Base-by-base conservation (phyloP, 495 filamentous ascomycete species). In the Annulohypoxylon bovei region DNA sequence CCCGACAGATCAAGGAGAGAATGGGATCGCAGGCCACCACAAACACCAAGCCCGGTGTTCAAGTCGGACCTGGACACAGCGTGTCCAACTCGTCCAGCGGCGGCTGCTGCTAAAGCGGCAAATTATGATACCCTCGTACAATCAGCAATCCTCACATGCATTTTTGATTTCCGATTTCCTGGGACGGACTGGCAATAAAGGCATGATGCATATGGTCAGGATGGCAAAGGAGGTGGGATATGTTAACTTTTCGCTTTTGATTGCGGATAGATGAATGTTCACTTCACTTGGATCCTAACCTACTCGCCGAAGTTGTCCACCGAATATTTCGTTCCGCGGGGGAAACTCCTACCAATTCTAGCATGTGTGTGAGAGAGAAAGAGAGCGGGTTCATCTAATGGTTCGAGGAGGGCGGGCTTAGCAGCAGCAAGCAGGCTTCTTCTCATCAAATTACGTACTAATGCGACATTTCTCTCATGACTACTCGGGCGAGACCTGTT, bases 1-100 rank as follows among this genome's bases (percentile, higher is more conserved):
- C 95, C 59, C 91, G 95, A 81, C 95, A 98, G 80, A 98, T 99
- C 84, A 99, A 99, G 88, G 96, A 99, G 84, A 90, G 96, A 71
- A 98, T 98, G 95, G 95, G 95, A 75, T 97, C 93, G 65, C 87
- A 88, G 65, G 92, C 94, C 23, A 94, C 93, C 64, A 93, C 94
- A 81, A 97, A 98, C 86, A 97, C 96, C 86, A 99, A 99, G 85
- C 93, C 94, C 57, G 97, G 93, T 66, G 93, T 99, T 77, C 93
- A 96, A 75, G 95, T 99, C 68, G 90, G 92, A 49, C 91, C 92
- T 77, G 96, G 96, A 73, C 93, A 95, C 80, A 93, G 95, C 76
- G 94, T 98, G 73, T 92, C 95, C 79, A 94, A 91, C 80, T 92
- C 92, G 74, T 93, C 92, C 62, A 91, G 89, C 70, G 89, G 92